Conservation (phyloP, 495 filamentous ascomycete species). For the Aspergillus baeticus region DNA sequence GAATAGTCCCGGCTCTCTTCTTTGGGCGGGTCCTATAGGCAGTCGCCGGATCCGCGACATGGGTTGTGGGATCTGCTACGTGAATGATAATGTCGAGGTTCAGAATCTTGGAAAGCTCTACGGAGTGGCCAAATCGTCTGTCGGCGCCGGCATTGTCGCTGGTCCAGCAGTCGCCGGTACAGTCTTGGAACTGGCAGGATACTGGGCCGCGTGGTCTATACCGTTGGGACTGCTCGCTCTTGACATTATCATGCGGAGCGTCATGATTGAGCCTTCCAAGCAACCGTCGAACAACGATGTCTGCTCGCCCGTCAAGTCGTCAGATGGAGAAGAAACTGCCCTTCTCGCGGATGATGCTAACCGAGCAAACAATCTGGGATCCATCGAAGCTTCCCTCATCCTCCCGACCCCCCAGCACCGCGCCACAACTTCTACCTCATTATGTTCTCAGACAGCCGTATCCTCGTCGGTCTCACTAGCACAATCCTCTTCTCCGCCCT, state of each 20-base stretch:
- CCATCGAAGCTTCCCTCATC: too few species aligned
- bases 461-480: constrained; percentile 23
- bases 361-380: too few species aligned
- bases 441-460: constrained; percentile 22
- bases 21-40: constrained; percentile 25
- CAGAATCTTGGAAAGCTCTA: constrained; percentile 24
- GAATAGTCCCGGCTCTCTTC: constrained; percentile 18
- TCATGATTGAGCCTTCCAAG: constrained; percentile 35
- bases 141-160: constrained; percentile 21
- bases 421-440: constrained; percentile 21
- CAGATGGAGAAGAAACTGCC: too few species aligned
- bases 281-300: too few species aligned
- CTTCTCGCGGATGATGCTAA: too few species aligned
- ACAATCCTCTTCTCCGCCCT: constrained; percentile 22
- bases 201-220: constrained; percentile 30
- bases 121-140: constrained; percentile 18
- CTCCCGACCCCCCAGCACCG: too few species aligned
- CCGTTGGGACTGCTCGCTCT: constrained; percentile 19
- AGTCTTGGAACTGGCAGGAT: constrained; percentile 24
- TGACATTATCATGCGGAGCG: constrained; percentile 23
- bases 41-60: constrained; percentile 16
- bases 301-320: too few species aligned
- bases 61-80: constrained; percentile 25
- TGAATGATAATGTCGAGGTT: constrained; percentile 19
- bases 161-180: constrained; percentile 25